A percentile compares a stretch with the other conserved stretches of the same genome.
Conservation (phyloP, 306 rosid genomes). For the Cucurbita moschata region DNA sequence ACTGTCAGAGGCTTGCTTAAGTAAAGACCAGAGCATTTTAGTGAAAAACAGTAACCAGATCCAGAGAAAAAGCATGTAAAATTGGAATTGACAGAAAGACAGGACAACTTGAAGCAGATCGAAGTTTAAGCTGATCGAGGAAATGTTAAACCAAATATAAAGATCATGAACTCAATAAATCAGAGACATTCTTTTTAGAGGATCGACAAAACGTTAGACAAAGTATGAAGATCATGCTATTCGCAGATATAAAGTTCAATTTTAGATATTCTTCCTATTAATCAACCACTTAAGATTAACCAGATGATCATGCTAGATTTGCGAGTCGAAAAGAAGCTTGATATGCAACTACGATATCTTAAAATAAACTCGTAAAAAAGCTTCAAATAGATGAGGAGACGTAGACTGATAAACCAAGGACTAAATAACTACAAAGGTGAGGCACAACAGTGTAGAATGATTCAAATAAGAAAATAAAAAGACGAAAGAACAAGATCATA, state of each 20-base stretch:
- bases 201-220: background rate
- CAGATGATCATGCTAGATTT: background rate
- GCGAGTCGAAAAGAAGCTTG: background rate
- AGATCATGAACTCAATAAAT: background rate
- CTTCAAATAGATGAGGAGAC: background rate
- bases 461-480: background rate
- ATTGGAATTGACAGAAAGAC: background rate
- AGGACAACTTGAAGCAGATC: too few relatives aligned
- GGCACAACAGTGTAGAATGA: background rate
- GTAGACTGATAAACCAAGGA: too few relatives aligned
- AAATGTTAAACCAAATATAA: background rate
- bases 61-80: background rate
- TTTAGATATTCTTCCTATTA: background rate
- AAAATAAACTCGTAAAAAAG: background rate
- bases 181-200: background rate
- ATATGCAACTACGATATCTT: background rate
- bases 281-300: background rate
- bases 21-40: background rate
- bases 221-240: background rate
- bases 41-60: background rate
- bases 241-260: background rate
- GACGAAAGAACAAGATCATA: constrained; percentile 7
- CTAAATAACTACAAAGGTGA: background rate
- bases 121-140: background rate
- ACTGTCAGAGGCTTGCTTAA: background rate